Base-by-base conservation (phyloP, 2,329 filamentous ascomycete species). In the Botrytis hyacinthi region DNA sequence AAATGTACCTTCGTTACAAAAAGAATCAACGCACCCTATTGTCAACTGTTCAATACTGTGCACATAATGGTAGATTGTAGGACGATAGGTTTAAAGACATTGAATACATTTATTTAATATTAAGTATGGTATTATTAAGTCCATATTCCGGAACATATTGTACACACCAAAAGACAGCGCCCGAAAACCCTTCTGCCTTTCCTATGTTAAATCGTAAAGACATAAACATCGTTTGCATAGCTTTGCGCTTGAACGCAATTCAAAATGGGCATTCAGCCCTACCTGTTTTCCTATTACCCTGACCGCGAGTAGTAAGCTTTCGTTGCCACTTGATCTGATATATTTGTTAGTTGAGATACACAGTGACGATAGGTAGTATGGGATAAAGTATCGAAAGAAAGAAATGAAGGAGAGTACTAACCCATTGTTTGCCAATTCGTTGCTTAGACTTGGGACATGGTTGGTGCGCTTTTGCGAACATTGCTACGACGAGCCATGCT, bases 401-500 rank as follows among this genome's bases (percentile, higher is more conserved):
- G 54, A 69, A 54, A 35, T 72, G 65, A 67, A 57, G 74, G 63
- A 75, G 73, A 74, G 73, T 70, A 75, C 77, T 78, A 71, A 79
- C 78, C 74, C 72, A 57, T 72, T 73, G 59, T 44, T 42, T 73
- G 59, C 32, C 61, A 32, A 6, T 42, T 32, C n/a, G 3, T 32
- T 57, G 16, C 48, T 77, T 87, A 88, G 75, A 88, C 87, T 81
- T 88, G 86, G 81, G 85, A 86, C 87, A 88, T 88, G 63, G 83
- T 78, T 40, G 84, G 84, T 40, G 81, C 82, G 65, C 85, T 83
- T 76, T 83, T 83, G 59, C 85, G 83, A 73, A 85, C 82, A 46
- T 84, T 82, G 48, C 76, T 72, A 0, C 76, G 74, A 16, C 71
- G 68, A 32, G 68, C 35, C 35, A 44, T 48, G 18, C 68, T 44